A percentile compares a stretch with the other conserved stretches of the same genome.
These are phyloP conservation scores for Agastache rugosa DNA, from an alignment of 257 asterid species.

Conservation along the genomic window DNA sequence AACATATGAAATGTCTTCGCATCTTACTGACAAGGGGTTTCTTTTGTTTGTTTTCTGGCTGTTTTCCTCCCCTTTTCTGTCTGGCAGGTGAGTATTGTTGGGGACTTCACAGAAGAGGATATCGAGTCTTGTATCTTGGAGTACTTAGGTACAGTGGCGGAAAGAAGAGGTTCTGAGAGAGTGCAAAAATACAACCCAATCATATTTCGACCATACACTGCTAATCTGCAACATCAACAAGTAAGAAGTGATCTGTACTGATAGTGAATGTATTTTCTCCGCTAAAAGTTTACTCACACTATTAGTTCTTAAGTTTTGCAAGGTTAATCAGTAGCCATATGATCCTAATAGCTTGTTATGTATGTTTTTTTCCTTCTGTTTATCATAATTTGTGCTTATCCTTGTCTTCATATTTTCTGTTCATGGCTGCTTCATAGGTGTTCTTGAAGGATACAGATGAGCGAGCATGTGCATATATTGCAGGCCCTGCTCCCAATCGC, in stretches of 20 bases:
- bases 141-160: conserved; percentile 86
- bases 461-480: conserved; percentile 99
- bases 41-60: conserved; percentile 10
- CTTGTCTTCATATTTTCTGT: conserved; percentile 5
- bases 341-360: conserved; percentile 26
- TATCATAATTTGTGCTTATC: conserved; percentile 30
- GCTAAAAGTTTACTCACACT: conserved; percentile 27
- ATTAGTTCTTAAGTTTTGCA: conserved; percentile 22
- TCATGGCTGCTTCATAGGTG: conserved; percentile 61
- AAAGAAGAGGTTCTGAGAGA: conserved; percentile 72
- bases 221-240: conserved; percentile 89
- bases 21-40: conserved; percentile 26
- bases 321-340: conserved; percentile 24
- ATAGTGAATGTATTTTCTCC: conserved; percentile 18
- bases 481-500: conserved; percentile 99
- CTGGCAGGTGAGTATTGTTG: conserved; percentile 92
- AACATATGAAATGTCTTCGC: conserved; percentile 23
- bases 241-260: conserved; percentile 49
- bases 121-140: conserved; percentile 93
- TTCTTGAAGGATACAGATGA: conserved; percentile 97
- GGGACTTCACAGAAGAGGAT: conserved; percentile 97
- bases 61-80: conserved; percentile 7
- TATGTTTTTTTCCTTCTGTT: conserved; percentile 1
- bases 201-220: conserved; percentile 63
- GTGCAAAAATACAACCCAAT: conserved; percentile 76